Evolutionary conservation across 306 rosid species (phyloP).

Genomic region (Chamaecrista fasciculata): DNA sequence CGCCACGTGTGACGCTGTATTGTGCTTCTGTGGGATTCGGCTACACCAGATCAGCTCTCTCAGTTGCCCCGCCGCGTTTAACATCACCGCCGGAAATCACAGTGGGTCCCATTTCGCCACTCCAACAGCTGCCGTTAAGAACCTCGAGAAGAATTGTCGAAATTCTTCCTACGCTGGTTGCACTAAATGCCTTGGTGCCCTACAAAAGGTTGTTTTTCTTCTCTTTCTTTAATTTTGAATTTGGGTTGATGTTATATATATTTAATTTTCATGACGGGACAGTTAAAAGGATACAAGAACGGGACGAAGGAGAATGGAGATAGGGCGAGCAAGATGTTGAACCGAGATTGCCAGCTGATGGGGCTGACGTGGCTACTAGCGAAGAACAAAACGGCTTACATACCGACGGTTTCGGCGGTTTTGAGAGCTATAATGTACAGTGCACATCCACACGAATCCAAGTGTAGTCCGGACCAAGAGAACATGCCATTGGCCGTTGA

Average conservation of each 20-base stretch:
- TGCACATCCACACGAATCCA: conserved; percentile 70
- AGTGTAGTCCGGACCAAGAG: conserved; percentile 96
- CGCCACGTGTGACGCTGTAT: conserved; percentile 80
- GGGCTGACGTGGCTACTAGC: conserved; percentile 93
- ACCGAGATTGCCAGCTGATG: conserved; percentile 93
- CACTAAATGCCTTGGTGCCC: conserved; percentile 77
- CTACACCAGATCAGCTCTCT: conserved; percentile 86
- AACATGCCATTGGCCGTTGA: conserved; percentile 99
- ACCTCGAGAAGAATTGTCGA: conserved; percentile 72
- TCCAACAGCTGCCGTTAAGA: conserved; percentile 71
- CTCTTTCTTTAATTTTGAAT: no score
- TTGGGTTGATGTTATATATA: no score
- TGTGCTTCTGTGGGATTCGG: conserved; percentile 90
- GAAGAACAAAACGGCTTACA: conserved; percentile 83
- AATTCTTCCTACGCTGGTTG: conserved; percentile 90
- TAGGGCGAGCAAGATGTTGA: conserved; percentile 78
- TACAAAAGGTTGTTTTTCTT: conserved; percentile 84
- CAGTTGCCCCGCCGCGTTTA: conserved; percentile 82
- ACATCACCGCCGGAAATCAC: conserved; percentile 49
- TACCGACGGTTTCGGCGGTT: conserved; percentile 96
- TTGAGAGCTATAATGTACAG: conserved; percentile 94
- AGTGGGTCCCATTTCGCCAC: conserved; percentile 62
- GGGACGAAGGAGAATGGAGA: conserved; percentile 50
- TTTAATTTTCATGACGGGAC: not conserved
- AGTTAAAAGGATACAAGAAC: conserved; percentile 62